Evolutionary conservation across 208 protist species (phyloP), one percentile per base, ranked within the genome.

Genomic region (Acanthamoeba culbertsoni): DNA sequence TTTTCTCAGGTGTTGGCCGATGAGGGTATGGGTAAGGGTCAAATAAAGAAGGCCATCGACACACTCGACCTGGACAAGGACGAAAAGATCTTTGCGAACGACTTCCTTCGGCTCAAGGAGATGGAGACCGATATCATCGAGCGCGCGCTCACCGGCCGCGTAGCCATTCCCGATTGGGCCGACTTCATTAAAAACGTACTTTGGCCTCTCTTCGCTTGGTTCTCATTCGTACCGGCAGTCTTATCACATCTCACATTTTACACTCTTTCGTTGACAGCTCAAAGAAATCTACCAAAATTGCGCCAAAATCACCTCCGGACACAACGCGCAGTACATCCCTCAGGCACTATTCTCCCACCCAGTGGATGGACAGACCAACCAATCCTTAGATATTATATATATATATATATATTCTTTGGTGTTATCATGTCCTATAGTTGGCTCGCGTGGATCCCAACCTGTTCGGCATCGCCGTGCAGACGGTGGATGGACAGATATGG

Each of bases 401-500:
- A n/a, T n/a, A n/a, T n/a, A n/a, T n/a, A n/a, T n/a, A n/a, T n/a
- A n/a, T n/a, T n/a, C n/a, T n/a, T n/a, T n/a, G n/a, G n/a, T n/a
- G n/a, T n/a, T n/a, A n/a, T n/a, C n/a, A n/a, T n/a, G n/a, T 95
- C 43, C 93, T 62, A n/a, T 37, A 95, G 40, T 63, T 96, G 73
- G 93, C 88, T 8, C 63, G 55, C n/a, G 93, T 95, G n/a, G 43
- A 96, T 48, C 91, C 93, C 26, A 48, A 92, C 5, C 65, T 65
- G 18, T 96, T 92, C 59, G 95, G 95, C 42, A 26, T 95, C 18
- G 33, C 86, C 28, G 75, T 95, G 57, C 51, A 53, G 35, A 95
- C 94, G 0, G 94, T 95, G 8, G 92, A 94, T 46, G 94, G 94
- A 12, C 94, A 95, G 82, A 20, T 43, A 33, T 95, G 91, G 57